Base-by-base conservation (phyloP, 2,329 filamentous ascomycete genomes). In the Fusarium metavorans region DNA sequence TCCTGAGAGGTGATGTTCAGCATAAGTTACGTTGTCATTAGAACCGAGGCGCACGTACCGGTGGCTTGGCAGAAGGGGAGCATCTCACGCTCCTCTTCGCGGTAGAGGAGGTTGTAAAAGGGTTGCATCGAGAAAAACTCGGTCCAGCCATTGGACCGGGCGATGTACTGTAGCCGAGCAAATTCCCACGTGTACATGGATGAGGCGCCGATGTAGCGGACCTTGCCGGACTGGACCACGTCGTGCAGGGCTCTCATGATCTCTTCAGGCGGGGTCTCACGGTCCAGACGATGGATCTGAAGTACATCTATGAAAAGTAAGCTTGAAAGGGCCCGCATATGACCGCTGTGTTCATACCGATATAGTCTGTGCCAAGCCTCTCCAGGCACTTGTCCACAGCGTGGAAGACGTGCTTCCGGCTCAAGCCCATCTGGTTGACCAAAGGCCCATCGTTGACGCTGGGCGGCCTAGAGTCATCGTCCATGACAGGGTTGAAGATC, bases 351-450 rank as follows among this genome's bases (percentile, higher is more conserved):
- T 0, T 34, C 66, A 10, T 85, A 81, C 92, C 90, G 63, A 92
- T 89, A 78, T 92, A 91, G 63, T 80, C 80, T 2, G 82, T 90
- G 27, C 86, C 87, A 37, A 92, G 83, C 27, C 90, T 82, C 62
- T 84, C 81, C 5, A 91, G 82, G 60, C 88, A 91, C 48, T 85
- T 87, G 14, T 93, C 87, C 6, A 94, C 92, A 0, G 90, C 89
- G 73, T 92, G 88, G 76, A 93, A 90, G 74, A 94, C 91, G 67
- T 91, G 88, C 76, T 89, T 89, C 54, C 92, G 85, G 23, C 88
- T 90, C 23, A 93, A 82, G 0, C 92, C 91, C 48, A 83, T 82
- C 57, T 82, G 81, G 8, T 83, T 83, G 7, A 83, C 81, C 9
- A 82, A 41, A 0, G 79, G 68, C 0, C 81, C 81, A 6, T 82